Conservation (phyloP, 805 yeast genomes). For the Candida adriatica region DNA sequence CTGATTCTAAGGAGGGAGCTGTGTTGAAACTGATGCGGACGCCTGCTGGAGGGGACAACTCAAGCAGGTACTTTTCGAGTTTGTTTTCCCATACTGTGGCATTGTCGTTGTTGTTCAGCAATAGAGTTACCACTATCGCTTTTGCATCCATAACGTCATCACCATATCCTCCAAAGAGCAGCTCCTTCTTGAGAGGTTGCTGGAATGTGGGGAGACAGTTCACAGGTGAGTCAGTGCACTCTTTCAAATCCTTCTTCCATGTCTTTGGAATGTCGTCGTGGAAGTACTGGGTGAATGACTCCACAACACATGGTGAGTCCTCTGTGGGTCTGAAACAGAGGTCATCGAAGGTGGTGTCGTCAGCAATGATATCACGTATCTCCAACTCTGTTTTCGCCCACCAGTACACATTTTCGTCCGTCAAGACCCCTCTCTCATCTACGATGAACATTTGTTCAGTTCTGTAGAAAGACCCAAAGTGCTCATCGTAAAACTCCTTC, state of each 20-base stretch:
- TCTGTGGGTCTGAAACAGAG: constrained; percentile 81
- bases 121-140: constrained; percentile 72
- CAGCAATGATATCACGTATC: constrained; percentile 31
- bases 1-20: constrained; percentile 78
- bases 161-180: constrained; percentile 48
- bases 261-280: constrained; percentile 49
- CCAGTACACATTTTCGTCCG: constrained; percentile 72
- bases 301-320: constrained; percentile 68
- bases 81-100: constrained; percentile 60
- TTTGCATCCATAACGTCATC: constrained; percentile 49
- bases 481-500: constrained; percentile 62
- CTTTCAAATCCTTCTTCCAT: constrained; percentile 50
- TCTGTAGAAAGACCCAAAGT: constrained; percentile 89
- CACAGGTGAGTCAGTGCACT: constrained; percentile 77
- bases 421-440: constrained; percentile 62
- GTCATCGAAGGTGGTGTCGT: constrained; percentile 41
- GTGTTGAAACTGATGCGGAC: constrained; percentile 69
- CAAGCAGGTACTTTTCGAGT: constrained; percentile 49
- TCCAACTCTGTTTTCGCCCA: constrained; percentile 77
- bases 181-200: constrained; percentile 47
- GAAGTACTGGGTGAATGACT: constrained; percentile 86
- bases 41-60: constrained; percentile 43
- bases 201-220: constrained; percentile 85
- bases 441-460: constrained; percentile 77
- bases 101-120: constrained; percentile 44